A percentile compares a stretch with the other conserved stretches of the same genome.
These are phyloP conservation scores for Akanthomyces muscarius DNA, from an alignment of 2,329 filamentous ascomycete species.

Conservation along the genomic window DNA sequence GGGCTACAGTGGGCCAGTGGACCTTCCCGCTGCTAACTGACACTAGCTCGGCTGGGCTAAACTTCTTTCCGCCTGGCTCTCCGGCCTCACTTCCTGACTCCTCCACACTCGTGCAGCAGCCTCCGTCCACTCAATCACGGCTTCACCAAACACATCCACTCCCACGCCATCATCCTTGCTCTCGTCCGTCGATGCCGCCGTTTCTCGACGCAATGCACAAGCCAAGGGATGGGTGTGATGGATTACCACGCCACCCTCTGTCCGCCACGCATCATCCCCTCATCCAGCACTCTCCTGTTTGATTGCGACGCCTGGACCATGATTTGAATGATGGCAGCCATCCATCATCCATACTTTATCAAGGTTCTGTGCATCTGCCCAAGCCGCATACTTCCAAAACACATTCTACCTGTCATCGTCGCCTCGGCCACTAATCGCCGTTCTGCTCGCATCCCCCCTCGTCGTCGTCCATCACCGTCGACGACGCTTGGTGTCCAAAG, in stretches of 20 bases:
- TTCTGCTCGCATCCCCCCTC: neutral
- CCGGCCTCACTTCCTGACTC: neutral
- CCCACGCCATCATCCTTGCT: neutral
- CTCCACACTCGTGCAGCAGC: neutral
- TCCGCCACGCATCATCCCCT: neutral
- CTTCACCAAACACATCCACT: neutral
- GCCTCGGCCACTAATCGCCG: neutral
- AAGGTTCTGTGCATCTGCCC: neutral
- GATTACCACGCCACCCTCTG: neutral
- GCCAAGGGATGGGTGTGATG: neutral
- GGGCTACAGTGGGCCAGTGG: constrained; percentile 2
- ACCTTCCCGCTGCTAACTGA: constrained; percentile 11
- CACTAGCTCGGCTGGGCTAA: neutral
- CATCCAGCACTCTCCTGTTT: neutral
- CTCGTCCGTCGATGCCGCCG: neutral
- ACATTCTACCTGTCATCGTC: neutral
- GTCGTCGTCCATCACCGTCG: neutral
- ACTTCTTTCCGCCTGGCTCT: constrained; percentile 1
- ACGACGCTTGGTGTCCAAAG: neutral
- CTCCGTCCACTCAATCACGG: neutral
- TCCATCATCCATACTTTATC: neutral
- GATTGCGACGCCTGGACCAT: constrained; percentile 1
- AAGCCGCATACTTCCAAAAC: constrained; percentile 3
- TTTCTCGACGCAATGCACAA: neutral
- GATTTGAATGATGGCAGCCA: neutral